Conservation (phyloP, 768 basidiomycete species). For the Pisolithus marmoratus region DNA sequence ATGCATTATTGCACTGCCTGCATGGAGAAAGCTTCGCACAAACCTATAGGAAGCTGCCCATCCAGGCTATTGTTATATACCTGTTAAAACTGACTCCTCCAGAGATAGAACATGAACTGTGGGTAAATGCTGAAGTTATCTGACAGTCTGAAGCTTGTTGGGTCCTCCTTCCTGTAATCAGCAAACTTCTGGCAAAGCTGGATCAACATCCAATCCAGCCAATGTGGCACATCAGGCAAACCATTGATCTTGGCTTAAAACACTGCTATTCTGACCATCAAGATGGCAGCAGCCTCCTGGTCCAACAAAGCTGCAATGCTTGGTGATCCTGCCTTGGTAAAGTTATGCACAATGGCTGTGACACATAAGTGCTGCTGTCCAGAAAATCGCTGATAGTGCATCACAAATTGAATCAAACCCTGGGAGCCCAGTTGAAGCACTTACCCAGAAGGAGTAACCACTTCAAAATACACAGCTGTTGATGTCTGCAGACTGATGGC, state of each 20-base stretch:
- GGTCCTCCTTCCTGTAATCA: constrained; percentile 97
- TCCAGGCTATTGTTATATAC: constrained; percentile 99
- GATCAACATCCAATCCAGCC: constrained; percentile 98
- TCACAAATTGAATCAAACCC: constrained; percentile 96
- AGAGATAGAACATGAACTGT: constrained; percentile 99
- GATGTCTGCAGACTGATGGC: constrained; percentile 82
- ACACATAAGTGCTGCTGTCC: constrained; percentile 94
- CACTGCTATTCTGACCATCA: constrained; percentile 98
- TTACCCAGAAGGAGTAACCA: constrained; percentile 95
- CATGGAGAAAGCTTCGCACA: constrained; percentile 86
- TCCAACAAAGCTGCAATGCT: constrained; percentile 93
- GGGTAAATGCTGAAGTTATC: constrained; percentile 99
- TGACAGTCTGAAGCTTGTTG: constrained; percentile 83
- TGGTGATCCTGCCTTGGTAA: constrained; percentile 93
- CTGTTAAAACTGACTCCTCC: constrained; percentile 96
- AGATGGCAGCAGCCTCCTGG: constrained; percentile 94
- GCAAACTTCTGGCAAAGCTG: constrained; percentile 99
- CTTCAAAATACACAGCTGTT: constrained; percentile 94
- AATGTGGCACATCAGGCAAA: constrained; percentile 90
- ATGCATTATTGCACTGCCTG: too few species aligned
- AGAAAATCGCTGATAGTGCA: constrained; percentile 95
- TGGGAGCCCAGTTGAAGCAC: constrained; percentile 84
- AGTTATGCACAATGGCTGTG: constrained; percentile 96
- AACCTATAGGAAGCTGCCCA: constrained; percentile 96
- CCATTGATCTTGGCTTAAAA: constrained; percentile 99